A percentile compares a stretch with the other conserved stretches of the same genome.
phyloP scores from a whole-genome alignment of 1,139 yeast species.

The Kurtzmaniella natalensis region DNA sequence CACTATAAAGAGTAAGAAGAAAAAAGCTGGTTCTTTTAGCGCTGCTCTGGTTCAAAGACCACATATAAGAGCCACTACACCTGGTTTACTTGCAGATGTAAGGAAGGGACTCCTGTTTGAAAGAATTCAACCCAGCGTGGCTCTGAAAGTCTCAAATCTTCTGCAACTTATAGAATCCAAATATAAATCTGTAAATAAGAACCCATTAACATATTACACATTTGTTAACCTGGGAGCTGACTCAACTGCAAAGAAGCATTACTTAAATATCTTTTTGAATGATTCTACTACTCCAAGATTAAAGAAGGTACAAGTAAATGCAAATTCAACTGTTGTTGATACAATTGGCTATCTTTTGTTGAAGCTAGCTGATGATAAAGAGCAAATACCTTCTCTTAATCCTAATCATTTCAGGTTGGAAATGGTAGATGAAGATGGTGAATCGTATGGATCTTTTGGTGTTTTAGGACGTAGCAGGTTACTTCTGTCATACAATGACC shows the following conservation, averaged over 20 bases:
- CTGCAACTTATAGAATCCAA: constrained; percentile 39
- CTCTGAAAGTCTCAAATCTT: constrained; percentile 23
- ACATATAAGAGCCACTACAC: neutral
- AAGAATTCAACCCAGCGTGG: neutral
- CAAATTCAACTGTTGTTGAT: constrained; percentile 52
- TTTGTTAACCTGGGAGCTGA: constrained; percentile 39
- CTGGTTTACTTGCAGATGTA: neutral
- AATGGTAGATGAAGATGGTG: constrained; percentile 76
- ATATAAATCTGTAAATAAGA: constrained; percentile 30
- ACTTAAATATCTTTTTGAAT: constrained; percentile 34
- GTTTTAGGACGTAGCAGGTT: constrained; percentile 53
- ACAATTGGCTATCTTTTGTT: constrained; percentile 58
- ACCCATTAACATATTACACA: constrained; percentile 51
- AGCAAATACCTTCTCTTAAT: constrained; percentile 23
- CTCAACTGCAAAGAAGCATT: constrained; percentile 20
- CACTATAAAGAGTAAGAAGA: constrained; percentile 16
- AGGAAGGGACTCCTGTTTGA: constrained; percentile 1
- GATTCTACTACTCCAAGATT: constrained; percentile 30
- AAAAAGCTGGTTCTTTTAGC: constrained; percentile 7
- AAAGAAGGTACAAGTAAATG: constrained; percentile 33
- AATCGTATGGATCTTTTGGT: constrained; percentile 73
- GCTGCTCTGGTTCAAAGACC: constrained; percentile 1
- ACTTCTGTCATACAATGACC: constrained; percentile 54
- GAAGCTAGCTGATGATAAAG: constrained; percentile 21
- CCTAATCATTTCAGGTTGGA: constrained; percentile 69